Percentiles rank a stretch among this genome's conserved stretches.
Conservation (phyloP, 2,329 filamentous ascomycete species). For the Exophiala lecanii-corni region DNA sequence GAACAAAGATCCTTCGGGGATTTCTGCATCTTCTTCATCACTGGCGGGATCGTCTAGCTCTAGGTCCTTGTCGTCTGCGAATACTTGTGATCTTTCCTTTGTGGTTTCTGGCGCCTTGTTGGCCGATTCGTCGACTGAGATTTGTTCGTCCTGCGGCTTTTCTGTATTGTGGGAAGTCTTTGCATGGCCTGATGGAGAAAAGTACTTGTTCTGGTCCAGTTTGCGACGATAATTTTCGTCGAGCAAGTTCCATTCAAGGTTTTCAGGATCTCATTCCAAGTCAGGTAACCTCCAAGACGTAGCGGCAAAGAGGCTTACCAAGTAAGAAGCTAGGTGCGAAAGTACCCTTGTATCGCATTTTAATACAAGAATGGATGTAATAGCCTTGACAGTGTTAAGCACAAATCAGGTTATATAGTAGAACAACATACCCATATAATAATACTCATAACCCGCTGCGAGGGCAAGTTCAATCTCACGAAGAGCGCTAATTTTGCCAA, state of each 20-base stretch:
- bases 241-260: conserved; percentile 41
- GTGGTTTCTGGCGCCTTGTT: conserved; percentile 12
- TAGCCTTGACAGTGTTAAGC: conserved; percentile 39
- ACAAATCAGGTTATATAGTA: not conserved
- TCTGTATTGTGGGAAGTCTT: not conserved
- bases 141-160: not conserved
- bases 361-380: conserved; percentile 56
- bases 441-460: conserved; percentile 54
- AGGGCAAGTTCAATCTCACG: conserved; percentile 54
- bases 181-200: conserved; percentile 35
- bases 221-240: conserved; percentile 39
- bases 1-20: conserved; percentile 37
- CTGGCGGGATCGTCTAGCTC: conserved; percentile 24
- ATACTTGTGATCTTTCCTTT: conserved; percentile 16
- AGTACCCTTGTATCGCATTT: conserved; percentile 48
- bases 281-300: not conserved
- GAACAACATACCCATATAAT: conserved; percentile 55
- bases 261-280: conserved; percentile 40
- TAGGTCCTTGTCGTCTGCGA: conserved; percentile 25
- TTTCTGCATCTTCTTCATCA: conserved; percentile 36
- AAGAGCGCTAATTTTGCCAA: conserved; percentile 60
- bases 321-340: conserved; percentile 47
- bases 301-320: conserved; percentile 32
- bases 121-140: conserved; percentile 20
- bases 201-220: conserved; percentile 40